Conservation (phyloP, 2,329 filamentous ascomycete genomes). For the Monosporascus sp. region DNA sequence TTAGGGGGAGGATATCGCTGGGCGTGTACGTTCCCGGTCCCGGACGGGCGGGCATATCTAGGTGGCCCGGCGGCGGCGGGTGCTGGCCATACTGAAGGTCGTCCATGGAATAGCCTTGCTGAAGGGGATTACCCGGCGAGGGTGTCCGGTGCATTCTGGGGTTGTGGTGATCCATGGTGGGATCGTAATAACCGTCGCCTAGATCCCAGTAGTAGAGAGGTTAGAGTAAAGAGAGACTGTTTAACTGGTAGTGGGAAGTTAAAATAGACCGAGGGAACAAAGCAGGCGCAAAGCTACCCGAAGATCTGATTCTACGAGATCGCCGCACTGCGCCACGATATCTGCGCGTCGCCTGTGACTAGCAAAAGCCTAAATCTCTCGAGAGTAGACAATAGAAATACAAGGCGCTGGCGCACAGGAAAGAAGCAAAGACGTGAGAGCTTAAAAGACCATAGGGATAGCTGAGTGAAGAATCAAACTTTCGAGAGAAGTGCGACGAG, state of each 20-base stretch:
- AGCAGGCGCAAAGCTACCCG: background rate
- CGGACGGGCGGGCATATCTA: slow-evolving; percentile 66
- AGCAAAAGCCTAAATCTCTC: background rate
- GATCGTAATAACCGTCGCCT: slow-evolving; percentile 59
- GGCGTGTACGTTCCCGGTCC: slow-evolving; percentile 50
- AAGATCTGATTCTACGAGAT: background rate
- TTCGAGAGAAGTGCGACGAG: too few relatives aligned
- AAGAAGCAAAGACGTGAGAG: background rate
- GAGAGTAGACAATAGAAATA: background rate
- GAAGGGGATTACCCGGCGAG: slow-evolving; percentile 69
- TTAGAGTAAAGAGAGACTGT: slow-evolving; percentile 6
- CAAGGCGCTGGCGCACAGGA: background rate
- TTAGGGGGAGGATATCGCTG: slow-evolving; percentile 72
- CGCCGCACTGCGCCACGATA: background rate
- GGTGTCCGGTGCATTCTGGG: slow-evolving; percentile 52
- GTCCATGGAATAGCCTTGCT: slow-evolving; percentile 75
- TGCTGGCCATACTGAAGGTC: slow-evolving; percentile 63
- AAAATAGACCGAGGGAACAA: slow-evolving; percentile 2
- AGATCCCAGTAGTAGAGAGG: slow-evolving; percentile 9
- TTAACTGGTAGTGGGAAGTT: background rate
- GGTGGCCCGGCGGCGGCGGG: slow-evolving; percentile 35
- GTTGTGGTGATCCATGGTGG: slow-evolving; percentile 52
- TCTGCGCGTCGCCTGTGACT: background rate
- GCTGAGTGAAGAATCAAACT: background rate
- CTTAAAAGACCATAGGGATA: background rate